Conservation (phyloP, 352 stramenopile genomes). For the Globisporangium solare region DNA sequence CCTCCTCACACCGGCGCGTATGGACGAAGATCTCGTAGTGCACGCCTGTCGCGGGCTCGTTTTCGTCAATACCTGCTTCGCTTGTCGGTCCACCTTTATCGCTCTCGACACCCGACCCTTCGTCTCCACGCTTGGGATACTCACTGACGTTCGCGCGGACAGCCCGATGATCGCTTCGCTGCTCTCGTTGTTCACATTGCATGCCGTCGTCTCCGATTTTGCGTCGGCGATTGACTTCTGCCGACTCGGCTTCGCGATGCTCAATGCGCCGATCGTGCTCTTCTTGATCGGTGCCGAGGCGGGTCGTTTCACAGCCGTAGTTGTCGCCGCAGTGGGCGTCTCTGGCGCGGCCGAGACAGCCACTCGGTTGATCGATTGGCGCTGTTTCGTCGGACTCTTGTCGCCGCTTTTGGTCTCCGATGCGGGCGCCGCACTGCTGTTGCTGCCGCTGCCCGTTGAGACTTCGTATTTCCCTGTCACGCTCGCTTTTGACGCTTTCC, state of each 20-base stretch:
- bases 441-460: not conserved
- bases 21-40: constrained; percentile 54
- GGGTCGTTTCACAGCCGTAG: constrained; percentile 5
- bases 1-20: constrained; percentile 42
- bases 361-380: constrained; percentile 1
- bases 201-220: too few relatives aligned
- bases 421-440: not conserved
- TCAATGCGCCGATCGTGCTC: not conserved
- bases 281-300: constrained; percentile 7
- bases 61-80: constrained; percentile 3
- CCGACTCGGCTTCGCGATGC: too few relatives aligned
- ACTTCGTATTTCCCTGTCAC: constrained; percentile 1
- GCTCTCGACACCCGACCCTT: too few relatives aligned
- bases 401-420: not conserved
- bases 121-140: not conserved
- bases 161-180: not conserved
- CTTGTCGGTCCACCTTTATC: too few relatives aligned
- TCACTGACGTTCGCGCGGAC: not conserved
- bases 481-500: constrained; percentile 1
- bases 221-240: too few relatives aligned
- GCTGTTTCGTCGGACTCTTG: constrained; percentile 12
- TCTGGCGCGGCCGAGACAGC: not conserved
- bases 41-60: constrained; percentile 24
- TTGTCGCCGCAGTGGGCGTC: not conserved
- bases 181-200: too few relatives aligned